Evolutionary conservation across 2,329 filamentous ascomycete species (phyloP).

Genomic region (Calonectria montana): DNA sequence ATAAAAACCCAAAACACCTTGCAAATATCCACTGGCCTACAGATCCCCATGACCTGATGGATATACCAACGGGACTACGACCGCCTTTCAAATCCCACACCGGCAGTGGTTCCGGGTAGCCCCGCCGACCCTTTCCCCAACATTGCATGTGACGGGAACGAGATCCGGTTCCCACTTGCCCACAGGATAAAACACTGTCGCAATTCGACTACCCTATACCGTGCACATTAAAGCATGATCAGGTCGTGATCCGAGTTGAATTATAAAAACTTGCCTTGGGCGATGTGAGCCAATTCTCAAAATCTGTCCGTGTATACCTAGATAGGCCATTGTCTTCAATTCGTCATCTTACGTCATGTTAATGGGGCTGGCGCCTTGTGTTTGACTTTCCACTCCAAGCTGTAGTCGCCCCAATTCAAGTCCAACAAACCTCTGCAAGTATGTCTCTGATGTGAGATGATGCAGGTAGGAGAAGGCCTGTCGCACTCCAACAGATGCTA

Average conservation of each 20-base stretch:
- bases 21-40: neutral
- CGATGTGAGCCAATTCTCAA: neutral
- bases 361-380: no score
- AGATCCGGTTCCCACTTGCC: slow-evolving; percentile 1
- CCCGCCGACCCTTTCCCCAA: neutral
- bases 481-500: no score
- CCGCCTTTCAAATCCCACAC: neutral
- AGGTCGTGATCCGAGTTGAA: neutral
- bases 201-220: neutral
- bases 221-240: no score
- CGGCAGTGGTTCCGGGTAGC: slow-evolving; percentile 9
- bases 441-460: no score
- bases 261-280: neutral
- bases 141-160: neutral
- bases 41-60: neutral
- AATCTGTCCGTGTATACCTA: no score
- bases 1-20: neutral
- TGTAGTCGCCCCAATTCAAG: no score
- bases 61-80: neutral
- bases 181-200: neutral
- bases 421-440: no score
- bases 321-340: no score
- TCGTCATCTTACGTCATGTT: no score
- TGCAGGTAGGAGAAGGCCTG: no score
- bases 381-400: no score